These are phyloP conservation scores for Vaccinium myrtillus DNA, from an alignment of 148 eudicot genomes.

Conservation along the genomic window DNA sequence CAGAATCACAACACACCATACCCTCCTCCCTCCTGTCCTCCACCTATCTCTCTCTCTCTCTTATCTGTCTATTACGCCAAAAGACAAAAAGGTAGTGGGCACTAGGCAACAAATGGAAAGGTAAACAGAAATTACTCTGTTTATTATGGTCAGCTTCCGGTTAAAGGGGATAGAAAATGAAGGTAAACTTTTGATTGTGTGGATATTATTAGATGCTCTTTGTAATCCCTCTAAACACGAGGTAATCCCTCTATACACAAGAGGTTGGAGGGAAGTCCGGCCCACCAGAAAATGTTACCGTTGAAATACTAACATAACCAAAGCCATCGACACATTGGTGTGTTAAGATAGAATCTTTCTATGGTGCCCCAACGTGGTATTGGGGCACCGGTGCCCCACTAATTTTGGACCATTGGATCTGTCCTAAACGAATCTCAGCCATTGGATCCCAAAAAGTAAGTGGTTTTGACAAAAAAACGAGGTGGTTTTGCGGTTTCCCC, in stretches of 20 bases:
- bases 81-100: conserved; percentile 9
- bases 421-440: too few relatives aligned
- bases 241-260: neutral
- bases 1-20: conserved; percentile 12
- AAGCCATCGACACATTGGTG: neutral
- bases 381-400: too few relatives aligned
- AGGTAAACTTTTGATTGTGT: neutral
- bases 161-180: neutral
- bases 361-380: too few relatives aligned
- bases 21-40: conserved; percentile 19
- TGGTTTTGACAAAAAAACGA: too few relatives aligned
- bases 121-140: neutral
- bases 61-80: neutral
- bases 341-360: too few relatives aligned
- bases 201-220: neutral
- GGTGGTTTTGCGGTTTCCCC: too few relatives aligned
- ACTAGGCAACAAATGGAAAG: neutral
- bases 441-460: too few relatives aligned
- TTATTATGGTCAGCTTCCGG: neutral
- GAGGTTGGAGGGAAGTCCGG: conserved; percentile 17
- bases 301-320: neutral
- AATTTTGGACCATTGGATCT: too few relatives aligned
- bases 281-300: conserved; percentile 15
- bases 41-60: neutral
- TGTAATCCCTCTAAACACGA: neutral